Conservation (phyloP, 176 grass and related monocot species). For the Calamus simplicifolius region DNA sequence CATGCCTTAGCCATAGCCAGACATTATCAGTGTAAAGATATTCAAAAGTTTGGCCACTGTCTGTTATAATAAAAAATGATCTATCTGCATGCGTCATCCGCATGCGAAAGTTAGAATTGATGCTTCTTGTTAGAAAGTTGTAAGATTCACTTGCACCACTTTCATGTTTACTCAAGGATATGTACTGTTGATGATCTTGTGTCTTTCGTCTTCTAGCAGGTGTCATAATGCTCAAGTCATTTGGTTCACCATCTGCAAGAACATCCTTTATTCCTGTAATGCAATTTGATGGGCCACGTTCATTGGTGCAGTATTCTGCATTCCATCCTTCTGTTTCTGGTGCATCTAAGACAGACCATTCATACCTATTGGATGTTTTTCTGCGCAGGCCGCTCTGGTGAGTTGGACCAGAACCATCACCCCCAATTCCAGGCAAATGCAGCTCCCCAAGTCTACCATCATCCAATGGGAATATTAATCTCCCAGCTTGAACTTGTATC, state of each 20-base stretch:
- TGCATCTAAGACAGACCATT: slow-evolving; percentile 82
- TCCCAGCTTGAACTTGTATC: slow-evolving; percentile 62
- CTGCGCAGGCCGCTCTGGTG: slow-evolving; percentile 45
- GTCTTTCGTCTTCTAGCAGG: slow-evolving; percentile 38
- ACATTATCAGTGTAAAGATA: slow-evolving; percentile 67
- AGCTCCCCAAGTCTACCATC: slow-evolving; percentile 85
- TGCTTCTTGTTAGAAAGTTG: slow-evolving; percentile 75
- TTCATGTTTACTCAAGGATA: slow-evolving; percentile 33
- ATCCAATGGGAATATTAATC: slow-evolving; percentile 71
- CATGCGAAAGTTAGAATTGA: slow-evolving; percentile 63
- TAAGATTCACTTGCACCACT: slow-evolving; percentile 37
- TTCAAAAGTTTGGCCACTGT: slow-evolving; percentile 63
- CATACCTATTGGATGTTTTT: slow-evolving; percentile 69
- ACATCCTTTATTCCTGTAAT: slow-evolving; percentile 46
- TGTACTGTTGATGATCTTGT: slow-evolving; percentile 45
- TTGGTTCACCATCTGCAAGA: slow-evolving; percentile 11
- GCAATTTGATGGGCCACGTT: slow-evolving; percentile 76
- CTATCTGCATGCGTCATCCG: slow-evolving; percentile 70
- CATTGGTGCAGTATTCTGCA: slow-evolving; percentile 90
- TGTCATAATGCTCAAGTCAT: slow-evolving; percentile 33
- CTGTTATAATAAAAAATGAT: slow-evolving; percentile 79
- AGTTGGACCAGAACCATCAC: slow-evolving; percentile 50
- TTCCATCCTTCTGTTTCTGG: slow-evolving; percentile 99
- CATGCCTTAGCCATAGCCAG: slow-evolving; percentile 96
- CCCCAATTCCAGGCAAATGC: slow-evolving; percentile 73